Percentiles rank a stretch among this genome's conserved stretches.
phyloP scores from a whole-genome alignment of 495 filamentous ascomycete genomes.

The Glutinoglossum americanum region DNA sequence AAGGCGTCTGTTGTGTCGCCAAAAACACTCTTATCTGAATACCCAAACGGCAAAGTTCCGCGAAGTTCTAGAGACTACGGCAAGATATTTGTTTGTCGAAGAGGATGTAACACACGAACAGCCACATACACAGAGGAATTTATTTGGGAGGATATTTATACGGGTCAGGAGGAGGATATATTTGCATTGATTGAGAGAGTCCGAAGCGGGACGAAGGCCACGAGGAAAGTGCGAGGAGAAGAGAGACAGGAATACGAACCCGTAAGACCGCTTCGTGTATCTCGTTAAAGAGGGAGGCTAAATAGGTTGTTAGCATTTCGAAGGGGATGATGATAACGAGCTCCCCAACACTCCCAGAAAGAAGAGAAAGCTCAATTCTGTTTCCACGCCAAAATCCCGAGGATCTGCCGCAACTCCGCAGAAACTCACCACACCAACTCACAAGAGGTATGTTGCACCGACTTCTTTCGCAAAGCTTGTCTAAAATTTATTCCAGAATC shows the following conservation, averaged over 20 bases:
- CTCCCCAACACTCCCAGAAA: constrained; percentile 37
- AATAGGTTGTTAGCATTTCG: constrained; percentile 24
- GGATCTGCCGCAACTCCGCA: constrained; percentile 24
- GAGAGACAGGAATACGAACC: constrained; percentile 4
- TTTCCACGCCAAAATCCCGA: constrained; percentile 34
- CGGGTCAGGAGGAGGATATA: constrained; percentile 37
- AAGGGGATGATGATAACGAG: constrained; percentile 23
- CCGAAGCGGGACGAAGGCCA: constrained; percentile 44
- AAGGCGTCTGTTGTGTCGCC: constrained; percentile 62
- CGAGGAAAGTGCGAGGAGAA: constrained; percentile 29
- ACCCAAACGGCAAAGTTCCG: constrained; percentile 57
- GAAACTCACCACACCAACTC: constrained; percentile 45
- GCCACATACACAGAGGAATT: constrained; percentile 88
- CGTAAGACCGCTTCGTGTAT: neutral
- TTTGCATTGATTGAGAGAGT: constrained; percentile 39
- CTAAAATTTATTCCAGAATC: constrained; percentile 19
- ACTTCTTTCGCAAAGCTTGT: neutral
- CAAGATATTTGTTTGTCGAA: constrained; percentile 76
- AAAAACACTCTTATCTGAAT: constrained; percentile 36
- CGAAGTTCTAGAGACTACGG: constrained; percentile 54
- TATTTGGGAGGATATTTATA: constrained; percentile 67
- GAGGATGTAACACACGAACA: constrained; percentile 72
- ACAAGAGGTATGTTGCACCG: constrained; percentile 29
- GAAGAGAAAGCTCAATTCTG: constrained; percentile 25
- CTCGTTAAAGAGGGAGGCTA: constrained; percentile 16